Evolutionary conservation across 371 early-diverging fungal genomes (phyloP).

Genomic region (Catenaria anguillulae): DNA sequence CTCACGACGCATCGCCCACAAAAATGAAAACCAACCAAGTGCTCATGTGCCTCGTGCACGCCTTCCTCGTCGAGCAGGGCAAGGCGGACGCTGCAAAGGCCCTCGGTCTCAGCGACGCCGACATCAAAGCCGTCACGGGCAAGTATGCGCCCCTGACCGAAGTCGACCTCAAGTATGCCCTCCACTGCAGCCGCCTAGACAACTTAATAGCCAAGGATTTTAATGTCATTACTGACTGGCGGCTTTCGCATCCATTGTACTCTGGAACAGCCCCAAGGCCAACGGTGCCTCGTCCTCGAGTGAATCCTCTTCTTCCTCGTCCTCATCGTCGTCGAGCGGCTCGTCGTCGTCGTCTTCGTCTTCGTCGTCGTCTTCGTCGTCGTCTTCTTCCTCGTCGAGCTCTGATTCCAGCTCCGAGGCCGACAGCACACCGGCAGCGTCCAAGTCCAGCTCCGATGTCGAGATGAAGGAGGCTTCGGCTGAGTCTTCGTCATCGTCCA

Average conservation of each 20-base stretch:
- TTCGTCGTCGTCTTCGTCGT: neutral
- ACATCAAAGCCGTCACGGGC: neutral
- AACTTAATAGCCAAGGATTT: too few relatives aligned
- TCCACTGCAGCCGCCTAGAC: too few relatives aligned
- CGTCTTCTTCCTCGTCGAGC: neutral
- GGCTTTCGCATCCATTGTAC: neutral
- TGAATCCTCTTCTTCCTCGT: neutral
- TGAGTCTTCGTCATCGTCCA: neutral
- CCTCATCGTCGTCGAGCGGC: neutral
- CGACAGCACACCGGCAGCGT: too few relatives aligned
- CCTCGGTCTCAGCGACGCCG: neutral
- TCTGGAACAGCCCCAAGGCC: neutral
- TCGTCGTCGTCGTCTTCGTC: neutral
- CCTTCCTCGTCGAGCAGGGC: neutral
- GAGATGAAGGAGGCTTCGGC: neutral
- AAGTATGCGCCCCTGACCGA: neutral
- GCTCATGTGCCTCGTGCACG: neutral
- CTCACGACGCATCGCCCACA: too few relatives aligned
- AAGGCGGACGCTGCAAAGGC: neutral
- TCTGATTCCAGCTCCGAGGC: neutral
- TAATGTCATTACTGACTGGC: too few relatives aligned
- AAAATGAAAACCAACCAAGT: neutral
- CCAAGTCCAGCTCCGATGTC: too few relatives aligned
- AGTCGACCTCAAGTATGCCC: neutral
- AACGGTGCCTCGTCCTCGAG: neutral